phyloP scores from a whole-genome alignment of 78 protist genomes.

The Diacronema lutheri region DNA sequence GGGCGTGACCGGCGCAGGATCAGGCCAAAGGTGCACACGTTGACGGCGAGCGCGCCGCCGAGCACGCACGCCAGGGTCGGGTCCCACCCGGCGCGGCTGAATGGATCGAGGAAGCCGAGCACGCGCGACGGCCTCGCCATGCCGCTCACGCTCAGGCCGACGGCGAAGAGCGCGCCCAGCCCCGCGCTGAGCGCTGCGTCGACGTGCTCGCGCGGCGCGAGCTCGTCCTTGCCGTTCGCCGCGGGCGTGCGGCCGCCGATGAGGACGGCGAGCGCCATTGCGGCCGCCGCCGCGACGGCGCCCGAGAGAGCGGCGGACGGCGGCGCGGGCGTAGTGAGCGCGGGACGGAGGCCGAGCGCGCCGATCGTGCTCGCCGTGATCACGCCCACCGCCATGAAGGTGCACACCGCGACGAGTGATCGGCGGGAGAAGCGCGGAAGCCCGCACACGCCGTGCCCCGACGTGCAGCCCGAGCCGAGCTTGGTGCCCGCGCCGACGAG shows the following conservation, averaged over 20 bases:
- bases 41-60: neutral
- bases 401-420: constrained; percentile 18
- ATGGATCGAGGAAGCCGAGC: neutral
- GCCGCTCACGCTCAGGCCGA: constrained; percentile 7
- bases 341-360: neutral
- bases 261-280: neutral
- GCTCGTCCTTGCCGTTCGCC: neutral
- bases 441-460: constrained; percentile 48
- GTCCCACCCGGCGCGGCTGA: neutral
- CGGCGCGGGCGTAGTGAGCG: neutral
- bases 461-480: constrained; percentile 42
- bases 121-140: constrained; percentile 1
- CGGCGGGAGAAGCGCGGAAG: constrained; percentile 21
- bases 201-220: neutral
- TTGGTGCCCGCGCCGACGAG: constrained; percentile 24
- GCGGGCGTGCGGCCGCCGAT: neutral
- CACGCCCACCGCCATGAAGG: neutral
- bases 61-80: neutral
- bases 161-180: constrained; percentile 6
- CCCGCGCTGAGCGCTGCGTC: neutral
- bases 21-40: too few species aligned
- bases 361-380: neutral
- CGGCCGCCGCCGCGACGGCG: neutral
- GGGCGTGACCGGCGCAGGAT: neutral
- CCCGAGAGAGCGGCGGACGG: neutral